Evolutionary conservation across 495 filamentous ascomycete species (phyloP).

Genomic region (Penicillium maclennaniae): DNA sequence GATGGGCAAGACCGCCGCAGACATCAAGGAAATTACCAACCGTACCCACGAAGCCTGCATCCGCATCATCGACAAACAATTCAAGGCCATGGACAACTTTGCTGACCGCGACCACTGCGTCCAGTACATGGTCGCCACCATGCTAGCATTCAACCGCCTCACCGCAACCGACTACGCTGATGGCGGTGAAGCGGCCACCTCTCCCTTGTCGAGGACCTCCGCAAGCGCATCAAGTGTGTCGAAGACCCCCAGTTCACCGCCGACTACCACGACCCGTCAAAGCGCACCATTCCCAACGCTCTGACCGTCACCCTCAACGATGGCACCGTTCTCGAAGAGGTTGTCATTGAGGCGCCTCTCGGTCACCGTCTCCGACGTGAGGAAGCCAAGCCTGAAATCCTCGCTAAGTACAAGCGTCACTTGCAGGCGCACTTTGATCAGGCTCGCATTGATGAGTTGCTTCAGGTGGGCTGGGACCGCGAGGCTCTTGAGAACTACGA

Average conservation of each 20-base stretch:
- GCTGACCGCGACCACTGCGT: constrained; percentile 99
- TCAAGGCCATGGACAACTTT: constrained; percentile 99
- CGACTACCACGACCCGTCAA: constrained; percentile 89
- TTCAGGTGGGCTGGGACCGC: constrained; percentile 68
- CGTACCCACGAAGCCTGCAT: constrained; percentile 97
- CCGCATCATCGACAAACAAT: constrained; percentile 99
- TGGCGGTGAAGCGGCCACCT: constrained; percentile 84
- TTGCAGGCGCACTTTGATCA: constrained; percentile 75
- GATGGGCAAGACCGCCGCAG: constrained; percentile 85
- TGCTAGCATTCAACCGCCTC: constrained; percentile 90
- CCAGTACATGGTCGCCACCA: constrained; percentile 92
- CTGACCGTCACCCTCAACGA: constrained; percentile 91
- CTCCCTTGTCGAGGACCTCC: constrained; percentile 83
- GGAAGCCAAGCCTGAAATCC: constrained; percentile 94
- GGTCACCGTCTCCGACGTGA: constrained; percentile 88
- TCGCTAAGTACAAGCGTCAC: constrained; percentile 93
- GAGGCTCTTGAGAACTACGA: constrained; percentile 73
- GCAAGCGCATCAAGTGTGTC: constrained; percentile 87
- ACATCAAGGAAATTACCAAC: constrained; percentile 90
- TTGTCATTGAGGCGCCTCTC: constrained; percentile 91
- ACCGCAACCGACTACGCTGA: constrained; percentile 90
- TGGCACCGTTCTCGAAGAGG: constrained; percentile 87
- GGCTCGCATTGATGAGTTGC: constrained; percentile 70
- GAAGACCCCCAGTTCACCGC: constrained; percentile 91
- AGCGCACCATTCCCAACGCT: constrained; percentile 95